Percentiles rank a stretch among this genome's conserved stretches.
These are phyloP conservation scores for Cyanophora paradoxa DNA, from an alignment of 78 protist genomes.

Conservation along the genomic window DNA sequence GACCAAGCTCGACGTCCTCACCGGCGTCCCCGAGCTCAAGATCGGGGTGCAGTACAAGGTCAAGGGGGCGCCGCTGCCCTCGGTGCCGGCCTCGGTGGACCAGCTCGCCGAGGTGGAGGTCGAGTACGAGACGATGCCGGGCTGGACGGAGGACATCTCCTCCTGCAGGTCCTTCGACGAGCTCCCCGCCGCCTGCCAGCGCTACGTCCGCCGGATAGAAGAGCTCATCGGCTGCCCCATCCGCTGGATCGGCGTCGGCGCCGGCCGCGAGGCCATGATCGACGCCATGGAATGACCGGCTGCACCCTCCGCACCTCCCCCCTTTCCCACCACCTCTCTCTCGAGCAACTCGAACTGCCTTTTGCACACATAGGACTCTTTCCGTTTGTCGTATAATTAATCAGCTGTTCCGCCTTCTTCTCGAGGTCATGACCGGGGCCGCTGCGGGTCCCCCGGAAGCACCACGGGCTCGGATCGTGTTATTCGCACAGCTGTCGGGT, in stretches of 20 bases:
- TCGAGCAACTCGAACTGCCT: too few species aligned
- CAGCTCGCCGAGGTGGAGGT: constrained; percentile 48
- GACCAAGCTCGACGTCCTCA: constrained; percentile 75
- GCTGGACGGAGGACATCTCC: constrained; percentile 61
- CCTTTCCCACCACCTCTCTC: too few species aligned
- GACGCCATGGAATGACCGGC: too few species aligned
- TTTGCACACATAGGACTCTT: too few species aligned
- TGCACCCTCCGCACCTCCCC: too few species aligned
- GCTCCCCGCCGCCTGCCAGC: constrained; percentile 47
- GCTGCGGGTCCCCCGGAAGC: too few species aligned
- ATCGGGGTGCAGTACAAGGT: constrained; percentile 64
- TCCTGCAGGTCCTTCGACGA: constrained; percentile 32
- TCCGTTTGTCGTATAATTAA: too few species aligned
- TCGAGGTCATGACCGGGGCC: too few species aligned
- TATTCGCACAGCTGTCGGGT: too few species aligned
- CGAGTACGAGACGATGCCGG: constrained; percentile 65
- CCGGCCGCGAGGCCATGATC: constrained; percentile 36
- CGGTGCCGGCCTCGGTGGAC: constrained; percentile 23
- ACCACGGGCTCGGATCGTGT: too few species aligned
- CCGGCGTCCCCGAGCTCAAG: constrained; percentile 51
- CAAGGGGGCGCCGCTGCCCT: not conserved
- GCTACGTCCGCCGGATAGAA: constrained; percentile 4
- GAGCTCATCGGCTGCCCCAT: not conserved
- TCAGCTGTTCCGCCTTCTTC: too few species aligned
- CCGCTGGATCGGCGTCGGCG: constrained; percentile 45